Evolutionary conservation across 805 yeast genomes (phyloP).

Genomic region (Ogataea polymorpha): DNA sequence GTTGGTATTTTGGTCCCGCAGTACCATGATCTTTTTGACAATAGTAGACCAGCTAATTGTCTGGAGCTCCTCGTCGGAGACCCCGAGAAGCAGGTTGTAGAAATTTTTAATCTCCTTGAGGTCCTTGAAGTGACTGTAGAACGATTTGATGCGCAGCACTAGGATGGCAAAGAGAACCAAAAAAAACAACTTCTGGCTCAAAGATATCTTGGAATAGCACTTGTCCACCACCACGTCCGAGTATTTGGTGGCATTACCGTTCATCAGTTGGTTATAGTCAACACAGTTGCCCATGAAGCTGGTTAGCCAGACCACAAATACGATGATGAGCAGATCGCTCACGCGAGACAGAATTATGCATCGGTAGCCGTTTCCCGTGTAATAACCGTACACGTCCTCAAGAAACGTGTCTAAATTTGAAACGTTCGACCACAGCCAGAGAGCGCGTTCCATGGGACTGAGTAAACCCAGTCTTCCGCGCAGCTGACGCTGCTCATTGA

Average conservation of each 20-base stretch:
- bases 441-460: constrained; percentile 70
- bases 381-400: constrained; percentile 78
- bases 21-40: constrained; percentile 66
- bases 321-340: constrained; percentile 67
- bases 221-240: constrained; percentile 42
- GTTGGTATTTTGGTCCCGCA: constrained; percentile 83
- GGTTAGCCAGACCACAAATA: constrained; percentile 76
- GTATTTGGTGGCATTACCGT: constrained; percentile 34
- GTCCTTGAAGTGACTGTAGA: constrained; percentile 60
- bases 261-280: constrained; percentile 44
- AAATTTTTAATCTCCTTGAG: constrained; percentile 74
- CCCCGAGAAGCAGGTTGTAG: constrained; percentile 65
- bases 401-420: constrained; percentile 86
- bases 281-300: constrained; percentile 81
- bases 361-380: constrained; percentile 76
- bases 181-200: constrained; percentile 53
- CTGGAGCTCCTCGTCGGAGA: constrained; percentile 79
- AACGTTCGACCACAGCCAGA: constrained; percentile 96
- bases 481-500: constrained; percentile 23
- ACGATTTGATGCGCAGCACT: constrained; percentile 48
- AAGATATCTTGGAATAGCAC: constrained; percentile 47
- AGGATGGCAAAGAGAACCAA: constrained; percentile 60
- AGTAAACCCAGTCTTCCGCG: constrained; percentile 39
- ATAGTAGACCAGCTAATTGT: constrained; percentile 92
- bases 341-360: constrained; percentile 69